A percentile compares a stretch with the other conserved stretches of the same genome.
phyloP scores from a whole-genome alignment of 805 yeast species.

The Zygoascus flipseniorum region DNA sequence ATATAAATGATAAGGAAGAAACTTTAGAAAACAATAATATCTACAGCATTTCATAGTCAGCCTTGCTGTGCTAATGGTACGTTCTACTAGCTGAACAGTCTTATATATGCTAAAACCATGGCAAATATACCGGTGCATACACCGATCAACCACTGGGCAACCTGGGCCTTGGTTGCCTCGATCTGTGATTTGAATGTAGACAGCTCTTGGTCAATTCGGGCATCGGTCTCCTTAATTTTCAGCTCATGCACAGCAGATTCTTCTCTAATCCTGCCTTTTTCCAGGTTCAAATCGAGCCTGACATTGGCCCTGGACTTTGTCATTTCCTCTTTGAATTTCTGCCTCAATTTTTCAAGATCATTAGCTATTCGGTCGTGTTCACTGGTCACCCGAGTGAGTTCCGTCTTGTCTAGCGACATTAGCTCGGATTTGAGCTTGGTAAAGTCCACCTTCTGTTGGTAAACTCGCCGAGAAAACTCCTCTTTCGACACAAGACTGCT shows the following conservation, averaged over 20 bases:
- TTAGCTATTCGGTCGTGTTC: conserved; percentile 81
- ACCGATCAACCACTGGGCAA: conserved; percentile 97
- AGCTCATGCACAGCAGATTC: conserved; percentile 88
- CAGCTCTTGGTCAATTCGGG: conserved; percentile 91
- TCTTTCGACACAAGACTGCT: conserved; percentile 79
- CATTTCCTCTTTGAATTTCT: conserved; percentile 81
- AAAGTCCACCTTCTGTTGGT: conserved; percentile 94
- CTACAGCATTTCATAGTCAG: too few relatives aligned
- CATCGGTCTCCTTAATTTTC: conserved; percentile 89
- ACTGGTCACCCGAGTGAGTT: conserved; percentile 68
- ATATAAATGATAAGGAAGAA: too few relatives aligned
- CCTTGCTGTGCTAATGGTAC: too few relatives aligned
- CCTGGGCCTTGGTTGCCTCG: conserved; percentile 91
- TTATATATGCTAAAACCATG: conserved; percentile 79
- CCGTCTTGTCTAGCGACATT: conserved; percentile 78
- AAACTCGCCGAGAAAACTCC: conserved; percentile 71
- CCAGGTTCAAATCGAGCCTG: conserved; percentile 80
- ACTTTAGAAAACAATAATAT: too few relatives aligned
- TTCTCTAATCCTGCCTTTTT: conserved; percentile 91
- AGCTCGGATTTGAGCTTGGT: conserved; percentile 90
- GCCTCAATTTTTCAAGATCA: conserved; percentile 79
- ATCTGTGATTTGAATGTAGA: conserved; percentile 93
- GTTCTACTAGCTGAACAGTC: conserved; percentile 50
- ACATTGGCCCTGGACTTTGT: conserved; percentile 86
- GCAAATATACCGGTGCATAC: conserved; percentile 98